Base-by-base conservation (phyloP, 345 rosid genomes). In the Isatis tinctoria region DNA sequence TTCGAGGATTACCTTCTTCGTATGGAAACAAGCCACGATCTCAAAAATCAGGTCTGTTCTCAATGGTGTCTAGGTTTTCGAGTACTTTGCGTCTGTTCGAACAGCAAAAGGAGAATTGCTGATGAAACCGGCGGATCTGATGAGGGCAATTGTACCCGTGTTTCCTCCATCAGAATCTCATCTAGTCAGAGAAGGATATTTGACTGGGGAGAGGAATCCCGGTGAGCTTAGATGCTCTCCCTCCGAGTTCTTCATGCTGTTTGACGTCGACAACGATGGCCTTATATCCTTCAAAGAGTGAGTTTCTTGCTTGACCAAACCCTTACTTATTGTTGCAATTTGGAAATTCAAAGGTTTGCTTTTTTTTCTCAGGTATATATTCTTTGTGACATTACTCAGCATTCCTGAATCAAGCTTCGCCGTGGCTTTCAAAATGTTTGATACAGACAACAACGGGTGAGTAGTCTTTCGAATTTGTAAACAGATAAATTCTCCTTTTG, bases 121-220 rank as follows among this genome's bases (percentile, higher is more conserved):
- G 20, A 90, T 95, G 99, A 87, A 57, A 78, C 94, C 98, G 0
- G 90, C 77, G 20, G 99, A 95, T 83, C 75, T 95, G 77, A 95
- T 95, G 99, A 87, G 98, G 3, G 99, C 99, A 2, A 77, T 85
- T 7, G 91, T 92, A 30, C 98, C 98, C 6, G 98, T 95, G 47
- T 95, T 95, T 76, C 98, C 99, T 76, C 96, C 99, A 35, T 88
- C 97, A 3, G 97, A 90, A 74, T 95, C 99, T 17, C 66, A 87
- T 64, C 77, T 84, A 20, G 91, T 95, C 48, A 87, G 99, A 71
- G 97, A 90, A 18, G 99, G 99, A 32, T 95, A 81, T 82, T 82
- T 95, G 87, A 78, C 57, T 58, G 99, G 99, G 61, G 99, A 95
- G 82, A 81, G 98, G 78, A 82, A 70, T 66, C 94, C 99, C 0